Percentiles rank a stretch among this genome's conserved stretches.
Evolutionary conservation across 495 filamentous ascomycete species (phyloP).

Genomic region (Penicillium paradoxum): DNA sequence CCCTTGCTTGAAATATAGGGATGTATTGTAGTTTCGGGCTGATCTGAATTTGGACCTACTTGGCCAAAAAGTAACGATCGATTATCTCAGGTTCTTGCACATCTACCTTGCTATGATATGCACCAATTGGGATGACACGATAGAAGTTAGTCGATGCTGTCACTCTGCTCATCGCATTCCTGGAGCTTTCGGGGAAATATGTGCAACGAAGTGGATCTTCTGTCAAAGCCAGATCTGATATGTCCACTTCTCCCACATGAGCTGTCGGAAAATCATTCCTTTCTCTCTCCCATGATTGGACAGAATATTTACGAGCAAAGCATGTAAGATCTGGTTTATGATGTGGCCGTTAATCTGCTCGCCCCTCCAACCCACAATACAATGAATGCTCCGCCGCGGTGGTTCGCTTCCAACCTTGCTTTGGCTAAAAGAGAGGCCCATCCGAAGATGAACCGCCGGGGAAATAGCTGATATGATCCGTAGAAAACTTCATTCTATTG

Average conservation of each 20-base stretch:
- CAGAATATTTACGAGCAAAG: neutral
- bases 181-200: neutral
- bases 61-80: neutral
- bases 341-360: slow-evolving; percentile 1
- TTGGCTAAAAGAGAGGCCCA: neutral
- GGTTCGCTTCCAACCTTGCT: slow-evolving; percentile 4
- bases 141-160: too few species aligned
- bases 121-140: too few species aligned
- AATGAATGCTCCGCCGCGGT: slow-evolving; percentile 1
- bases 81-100: neutral
- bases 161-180: too few species aligned
- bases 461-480: slow-evolving; percentile 6
- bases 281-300: neutral
- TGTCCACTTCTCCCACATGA: slow-evolving; percentile 4
- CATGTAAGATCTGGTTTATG: neutral
- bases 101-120: too few species aligned
- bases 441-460: neutral
- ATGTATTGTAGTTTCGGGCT: neutral
- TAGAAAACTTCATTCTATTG: neutral
- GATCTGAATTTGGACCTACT: neutral
- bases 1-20: slow-evolving; percentile 1
- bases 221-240: slow-evolving; percentile 1
- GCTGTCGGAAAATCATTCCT: slow-evolving; percentile 2
- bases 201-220: neutral
- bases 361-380: neutral